Base-by-base conservation (phyloP, 345 rosid species). In the Arabis alpina region DNA sequence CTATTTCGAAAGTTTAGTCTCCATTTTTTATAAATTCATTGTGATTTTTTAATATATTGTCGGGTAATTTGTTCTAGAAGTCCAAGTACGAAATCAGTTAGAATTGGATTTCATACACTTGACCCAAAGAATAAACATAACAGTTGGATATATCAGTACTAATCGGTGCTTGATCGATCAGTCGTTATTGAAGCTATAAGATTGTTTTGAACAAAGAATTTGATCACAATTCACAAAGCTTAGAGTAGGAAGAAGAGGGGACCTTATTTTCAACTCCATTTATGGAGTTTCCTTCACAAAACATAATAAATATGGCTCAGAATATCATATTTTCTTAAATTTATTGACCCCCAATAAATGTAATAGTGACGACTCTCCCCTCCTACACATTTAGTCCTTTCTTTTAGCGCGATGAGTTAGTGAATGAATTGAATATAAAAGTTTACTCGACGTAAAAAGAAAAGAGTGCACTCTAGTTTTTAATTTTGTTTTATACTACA, bases 301-400 rank as follows among this genome's bases (percentile, higher is more conserved):
- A 42, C 55, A 66, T 43, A 51, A 59, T 66, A 74, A 59, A 59
- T 58, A 23, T 4, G 72, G 59, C 62, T 74, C 72, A 59, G 24
- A 58, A 23, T 51, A 24, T 51, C 77, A 73, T 66, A 74, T 59
- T 66, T 70, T 48, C 49, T 43, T 59, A n/a, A 58, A 59, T 74
- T 59, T 74, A 52, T 36, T 66, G 54, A 66, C 50, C 48, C 42
- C 68, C 37, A 60, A 43, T 74, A 66, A 74, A 66, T 66, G 77
- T 66, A 66, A 66, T 34, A 52, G 73, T 54, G 63, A 66, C 77
- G 68, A 42, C 67, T 58, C 77, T 51, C n/a, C 10, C 66, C 66
- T 73, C 61, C 49, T 66, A 30, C 66, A 32, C 43, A 57, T n/a
- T n/a, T n/a, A 40, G 64, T 55, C 71, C 58, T 72, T 64, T 47